A percentile compares a stretch with the other conserved stretches of the same genome.
Conservation (phyloP, 352 stramenopile genomes). For the Aphanomyces cochlioides region DNA sequence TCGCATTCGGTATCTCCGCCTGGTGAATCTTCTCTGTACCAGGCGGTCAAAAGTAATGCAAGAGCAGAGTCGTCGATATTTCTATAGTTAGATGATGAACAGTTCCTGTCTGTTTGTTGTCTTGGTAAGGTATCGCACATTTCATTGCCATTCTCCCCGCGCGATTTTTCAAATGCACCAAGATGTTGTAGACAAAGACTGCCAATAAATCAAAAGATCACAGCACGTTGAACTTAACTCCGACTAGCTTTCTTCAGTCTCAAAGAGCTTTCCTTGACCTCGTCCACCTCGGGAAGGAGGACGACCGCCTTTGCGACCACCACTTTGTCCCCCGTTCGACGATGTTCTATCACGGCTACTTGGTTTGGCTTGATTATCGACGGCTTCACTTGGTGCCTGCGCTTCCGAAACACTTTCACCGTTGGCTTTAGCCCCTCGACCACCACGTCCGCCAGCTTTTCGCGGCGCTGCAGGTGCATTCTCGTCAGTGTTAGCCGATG, state of each 20-base stretch:
- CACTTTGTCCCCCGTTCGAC: background rate
- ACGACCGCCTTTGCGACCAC: constrained; percentile 10
- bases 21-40: constrained; percentile 30
- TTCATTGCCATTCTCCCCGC: background rate
- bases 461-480: background rate
- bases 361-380: background rate
- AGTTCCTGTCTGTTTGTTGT: constrained; percentile 29
- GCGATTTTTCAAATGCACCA: too few species aligned
- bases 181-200: too few species aligned
- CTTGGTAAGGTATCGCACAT: constrained; percentile 32
- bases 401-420: background rate
- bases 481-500: too few species aligned
- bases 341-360: background rate
- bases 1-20: constrained; percentile 32
- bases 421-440: background rate
- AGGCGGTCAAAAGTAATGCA: constrained; percentile 32
- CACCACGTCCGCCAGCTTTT: constrained; percentile 4
- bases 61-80: constrained; percentile 19
- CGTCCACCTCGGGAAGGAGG: constrained; percentile 1
- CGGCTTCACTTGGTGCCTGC: background rate
- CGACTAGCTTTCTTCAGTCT: background rate
- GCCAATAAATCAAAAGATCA: too few species aligned
- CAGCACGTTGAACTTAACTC: too few species aligned
- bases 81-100: constrained; percentile 32
- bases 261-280: constrained; percentile 7